Evolutionary conservation across 176 grass and related monocot species (phyloP), one percentile per base, ranked within the genome.

Genomic region (Carex scoparia): DNA sequence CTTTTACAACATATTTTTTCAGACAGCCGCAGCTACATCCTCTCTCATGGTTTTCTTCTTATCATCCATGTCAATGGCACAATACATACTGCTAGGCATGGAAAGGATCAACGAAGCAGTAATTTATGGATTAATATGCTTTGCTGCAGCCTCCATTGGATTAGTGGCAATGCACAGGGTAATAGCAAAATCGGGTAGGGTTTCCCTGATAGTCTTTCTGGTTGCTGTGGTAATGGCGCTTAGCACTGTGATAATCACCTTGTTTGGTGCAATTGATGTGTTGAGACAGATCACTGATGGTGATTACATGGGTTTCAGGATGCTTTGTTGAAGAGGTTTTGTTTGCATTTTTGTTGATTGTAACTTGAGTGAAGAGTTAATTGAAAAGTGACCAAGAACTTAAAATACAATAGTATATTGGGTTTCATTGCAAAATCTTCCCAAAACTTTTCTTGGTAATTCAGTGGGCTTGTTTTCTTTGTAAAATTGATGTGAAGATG

Each of bases 1-100:
- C 10, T 58, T 12, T 4, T 15, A 30, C 7, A 27, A 0, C 7
- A 73, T 14, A 31, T 46, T 0, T 19, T 84, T 57, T 87, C 80
- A 94, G 92, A 92, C 85, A 1, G 90, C 94, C 5, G 87, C 92
- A 19, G 92, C 88, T 9, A 94, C 92, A 5, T 83, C 91, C 51
- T 89, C 85, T n/a, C 89, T 97, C 40, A 97, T 97, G 90, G 90
- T 94, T 6, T 82, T 94, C 8, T 97, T 97, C 85, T 94, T 88
- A 1, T 73, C 94, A 12, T 94, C 92, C 0, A 97, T 97, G 94
- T 92, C 94, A 23, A 97, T 94, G 94, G 88, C 84, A 11, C 92
- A 97, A 89, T 97, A 88, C 83, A 73, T 91, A 28, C 84, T 97
- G 70, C 79, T 97, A 31, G 94, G 88, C 64, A 91, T 97, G 94